Conservation (phyloP, 2,329 filamentous ascomycete genomes). For the Neopestalotiopsis sp. region DNA sequence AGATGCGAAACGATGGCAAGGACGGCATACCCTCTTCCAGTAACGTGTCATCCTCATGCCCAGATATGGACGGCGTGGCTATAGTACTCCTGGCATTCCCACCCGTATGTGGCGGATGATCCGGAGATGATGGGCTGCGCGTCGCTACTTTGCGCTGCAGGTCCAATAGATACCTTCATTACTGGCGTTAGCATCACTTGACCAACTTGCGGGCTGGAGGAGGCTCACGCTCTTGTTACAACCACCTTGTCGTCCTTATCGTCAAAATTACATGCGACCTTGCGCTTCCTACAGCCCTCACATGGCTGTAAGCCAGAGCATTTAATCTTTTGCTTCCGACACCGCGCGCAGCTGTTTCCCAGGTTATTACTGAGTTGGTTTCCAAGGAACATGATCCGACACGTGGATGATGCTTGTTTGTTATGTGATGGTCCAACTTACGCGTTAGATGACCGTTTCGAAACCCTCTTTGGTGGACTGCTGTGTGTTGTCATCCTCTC, state of each 20-base stretch:
- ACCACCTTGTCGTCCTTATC: constrained; percentile 54
- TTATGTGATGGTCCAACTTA: neutral
- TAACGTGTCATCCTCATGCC: constrained; percentile 28
- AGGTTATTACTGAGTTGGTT: neutral
- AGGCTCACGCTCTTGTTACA: constrained; percentile 49
- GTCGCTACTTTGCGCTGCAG: constrained; percentile 17
- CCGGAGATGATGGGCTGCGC: neutral
- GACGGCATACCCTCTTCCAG: constrained; percentile 29
- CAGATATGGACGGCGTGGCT: constrained; percentile 1
- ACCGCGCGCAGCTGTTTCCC: constrained; percentile 45
- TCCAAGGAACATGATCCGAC: neutral
- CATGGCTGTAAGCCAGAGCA: constrained; percentile 49
- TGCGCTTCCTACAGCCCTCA: constrained; percentile 48
- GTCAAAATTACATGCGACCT: constrained; percentile 48
- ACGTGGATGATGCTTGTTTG: neutral
- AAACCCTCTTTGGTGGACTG: constrained; percentile 9
- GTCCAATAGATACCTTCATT: constrained; percentile 28
- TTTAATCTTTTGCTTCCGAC: constrained; percentile 51
- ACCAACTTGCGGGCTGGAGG: neutral
- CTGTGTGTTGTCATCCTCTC: neutral
- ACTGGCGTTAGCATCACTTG: constrained; percentile 11
- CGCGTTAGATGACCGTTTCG: constrained; percentile 19
- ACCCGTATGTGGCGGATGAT: neutral
- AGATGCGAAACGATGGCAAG: neutral
- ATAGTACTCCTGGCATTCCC: neutral